phyloP scores from a whole-genome alignment of 2,329 filamentous ascomycete species.

The Penicillium sp. region DNA sequence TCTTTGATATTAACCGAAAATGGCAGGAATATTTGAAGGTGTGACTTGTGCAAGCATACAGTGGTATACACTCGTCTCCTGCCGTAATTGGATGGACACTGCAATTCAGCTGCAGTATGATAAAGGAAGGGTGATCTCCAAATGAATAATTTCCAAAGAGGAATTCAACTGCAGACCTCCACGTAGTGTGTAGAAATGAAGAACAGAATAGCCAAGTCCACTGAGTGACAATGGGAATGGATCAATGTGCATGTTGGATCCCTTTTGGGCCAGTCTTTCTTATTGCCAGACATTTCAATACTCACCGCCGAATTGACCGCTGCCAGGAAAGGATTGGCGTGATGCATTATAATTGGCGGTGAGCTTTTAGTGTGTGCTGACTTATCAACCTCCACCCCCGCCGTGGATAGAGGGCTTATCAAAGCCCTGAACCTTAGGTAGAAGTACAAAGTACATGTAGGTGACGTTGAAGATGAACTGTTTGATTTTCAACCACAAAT shows the following conservation, averaged over 20 bases:
- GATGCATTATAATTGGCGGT: background rate
- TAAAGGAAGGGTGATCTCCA: background rate
- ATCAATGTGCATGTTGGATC: constrained; percentile 23
- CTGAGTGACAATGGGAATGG: constrained; percentile 10
- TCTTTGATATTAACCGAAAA: background rate
- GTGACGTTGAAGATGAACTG: background rate
- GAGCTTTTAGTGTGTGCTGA: background rate
- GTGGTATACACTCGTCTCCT: constrained; percentile 6
- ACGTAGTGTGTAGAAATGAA: background rate
- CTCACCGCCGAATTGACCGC: constrained; percentile 15
- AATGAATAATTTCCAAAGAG: background rate
- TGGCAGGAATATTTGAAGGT: background rate
- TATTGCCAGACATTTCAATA: constrained; percentile 16
- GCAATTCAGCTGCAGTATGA: background rate
- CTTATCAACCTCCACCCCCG: background rate
- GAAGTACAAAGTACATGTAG: too few species aligned
- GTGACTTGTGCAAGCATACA: background rate
- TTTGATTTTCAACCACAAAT: background rate
- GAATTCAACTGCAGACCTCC: background rate
- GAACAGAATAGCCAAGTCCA: background rate
- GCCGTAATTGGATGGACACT: background rate
- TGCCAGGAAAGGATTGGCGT: background rate
- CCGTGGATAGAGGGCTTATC: constrained; percentile 3
- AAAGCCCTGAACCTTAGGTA: too few species aligned
- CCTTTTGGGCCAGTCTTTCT: constrained; percentile 17